phyloP scores from a whole-genome alignment of 1,284 basidiomycete species.

The Ceratobasidium sp. region DNA sequence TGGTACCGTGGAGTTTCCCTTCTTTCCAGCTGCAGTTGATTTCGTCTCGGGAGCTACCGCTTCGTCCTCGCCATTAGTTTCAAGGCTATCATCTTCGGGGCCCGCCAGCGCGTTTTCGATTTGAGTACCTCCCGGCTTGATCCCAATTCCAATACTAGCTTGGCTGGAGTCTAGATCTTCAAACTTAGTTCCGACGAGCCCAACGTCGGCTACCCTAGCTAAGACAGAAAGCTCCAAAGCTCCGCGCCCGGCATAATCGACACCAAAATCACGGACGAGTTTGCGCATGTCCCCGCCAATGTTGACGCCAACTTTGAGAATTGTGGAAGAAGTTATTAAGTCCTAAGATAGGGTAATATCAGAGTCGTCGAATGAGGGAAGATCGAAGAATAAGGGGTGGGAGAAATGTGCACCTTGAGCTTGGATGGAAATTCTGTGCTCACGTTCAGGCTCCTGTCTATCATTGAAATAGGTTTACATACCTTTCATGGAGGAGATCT shows the following conservation, averaged over 20 bases:
- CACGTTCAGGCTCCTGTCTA: background rate
- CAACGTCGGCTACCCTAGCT: conserved; percentile 36
- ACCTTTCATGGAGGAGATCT: conserved; percentile 47
- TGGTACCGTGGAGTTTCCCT: no score
- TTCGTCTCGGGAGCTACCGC: background rate
- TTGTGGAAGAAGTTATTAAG: conserved; percentile 38
- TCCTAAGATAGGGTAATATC: conserved; percentile 14
- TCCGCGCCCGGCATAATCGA: conserved; percentile 27
- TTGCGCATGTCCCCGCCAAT: conserved; percentile 41
- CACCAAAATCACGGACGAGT: conserved; percentile 39
- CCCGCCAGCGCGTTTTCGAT: no score
- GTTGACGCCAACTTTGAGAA: conserved; percentile 48
- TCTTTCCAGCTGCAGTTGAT: no score
- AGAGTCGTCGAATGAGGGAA: background rate
- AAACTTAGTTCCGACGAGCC: conserved; percentile 25
- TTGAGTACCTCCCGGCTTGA: conserved; percentile 4
- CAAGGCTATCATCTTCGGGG: no score
- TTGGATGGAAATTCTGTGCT: conserved; percentile 26
- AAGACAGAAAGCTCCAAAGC: conserved; percentile 44
- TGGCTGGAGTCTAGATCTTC: conserved; percentile 25
- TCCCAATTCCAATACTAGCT: conserved; percentile 26
- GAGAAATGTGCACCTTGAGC: conserved; percentile 29
- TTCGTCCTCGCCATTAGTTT: no score
- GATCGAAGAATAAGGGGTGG: no score
- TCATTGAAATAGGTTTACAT: background rate